These are phyloP conservation scores for Thalassia testudinum DNA, from an alignment of 116 monocot genomes.

Conservation along the genomic window DNA sequence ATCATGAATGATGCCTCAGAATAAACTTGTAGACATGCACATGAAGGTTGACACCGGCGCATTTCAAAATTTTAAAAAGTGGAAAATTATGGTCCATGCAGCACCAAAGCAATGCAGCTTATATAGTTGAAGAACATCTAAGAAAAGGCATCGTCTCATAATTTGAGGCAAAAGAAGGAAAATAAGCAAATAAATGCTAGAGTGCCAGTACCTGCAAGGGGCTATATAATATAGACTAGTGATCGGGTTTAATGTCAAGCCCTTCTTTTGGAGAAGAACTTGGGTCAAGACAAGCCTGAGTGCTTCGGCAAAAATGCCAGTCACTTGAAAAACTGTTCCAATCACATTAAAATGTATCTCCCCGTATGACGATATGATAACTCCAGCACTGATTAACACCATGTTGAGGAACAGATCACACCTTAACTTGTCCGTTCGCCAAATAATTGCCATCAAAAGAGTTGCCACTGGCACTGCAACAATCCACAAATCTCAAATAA, in stretches of 20 bases:
- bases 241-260: slow-evolving; percentile 79
- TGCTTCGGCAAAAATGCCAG: slow-evolving; percentile 97
- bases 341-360: slow-evolving; percentile 93
- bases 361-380: slow-evolving; percentile 88
- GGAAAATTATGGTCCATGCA: too few species aligned
- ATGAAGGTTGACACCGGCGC: too few species aligned
- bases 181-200: too few species aligned
- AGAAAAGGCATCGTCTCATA: too few species aligned
- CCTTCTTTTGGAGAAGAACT: slow-evolving; percentile 95
- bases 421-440: slow-evolving; percentile 20
- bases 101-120: too few species aligned
- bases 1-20: too few species aligned
- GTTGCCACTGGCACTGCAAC: slow-evolving; percentile 34
- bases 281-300: slow-evolving; percentile 94
- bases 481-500: not conserved
- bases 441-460: slow-evolving; percentile 17
- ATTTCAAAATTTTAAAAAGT: too few species aligned
- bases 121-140: too few species aligned
- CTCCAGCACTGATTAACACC: slow-evolving; percentile 92
- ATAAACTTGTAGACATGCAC: too few species aligned
- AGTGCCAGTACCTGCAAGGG: slow-evolving; percentile 71
- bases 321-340: slow-evolving; percentile 83
- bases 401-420: slow-evolving; percentile 67
- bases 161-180: too few species aligned
- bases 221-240: slow-evolving; percentile 97